Evolutionary conservation across 2,329 filamentous ascomycete genomes (phyloP).

Genomic region (Fusarium bactridioides): DNA sequence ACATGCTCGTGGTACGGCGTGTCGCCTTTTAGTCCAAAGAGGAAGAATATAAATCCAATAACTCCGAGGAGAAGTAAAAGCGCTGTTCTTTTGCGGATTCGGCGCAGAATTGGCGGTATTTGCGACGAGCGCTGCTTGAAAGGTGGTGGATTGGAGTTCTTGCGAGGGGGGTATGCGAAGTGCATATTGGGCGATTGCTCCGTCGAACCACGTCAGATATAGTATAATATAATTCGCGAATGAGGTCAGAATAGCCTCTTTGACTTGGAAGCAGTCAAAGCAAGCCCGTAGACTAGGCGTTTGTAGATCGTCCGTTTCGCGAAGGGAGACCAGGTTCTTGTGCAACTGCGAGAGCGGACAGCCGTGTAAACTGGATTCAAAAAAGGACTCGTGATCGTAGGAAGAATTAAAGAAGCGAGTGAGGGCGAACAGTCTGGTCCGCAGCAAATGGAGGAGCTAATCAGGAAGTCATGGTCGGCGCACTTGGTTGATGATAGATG

Average conservation of each 20-base stretch:
- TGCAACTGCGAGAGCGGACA: constrained; percentile 17
- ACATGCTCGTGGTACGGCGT: constrained; percentile 47
- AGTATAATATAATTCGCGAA: neutral
- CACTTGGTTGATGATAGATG: constrained; percentile 34
- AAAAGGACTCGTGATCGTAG: neutral
- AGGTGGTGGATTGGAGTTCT: constrained; percentile 77
- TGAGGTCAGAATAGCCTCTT: neutral
- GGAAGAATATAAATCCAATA: constrained; percentile 67
- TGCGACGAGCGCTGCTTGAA: constrained; percentile 70
- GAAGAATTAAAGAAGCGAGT: constrained; percentile 19
- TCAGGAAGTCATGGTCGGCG: constrained; percentile 26
- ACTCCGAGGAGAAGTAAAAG: constrained; percentile 63
- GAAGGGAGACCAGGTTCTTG: constrained; percentile 5
- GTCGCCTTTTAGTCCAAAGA: constrained; percentile 52
- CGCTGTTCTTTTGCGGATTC: constrained; percentile 68
- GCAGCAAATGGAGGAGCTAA: neutral
- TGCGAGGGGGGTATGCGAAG: constrained; percentile 87
- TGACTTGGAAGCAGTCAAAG: constrained; percentile 3
- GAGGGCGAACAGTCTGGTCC: constrained; percentile 6
- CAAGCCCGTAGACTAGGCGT: neutral
- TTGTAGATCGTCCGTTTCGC: constrained; percentile 9
- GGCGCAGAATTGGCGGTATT: constrained; percentile 62
- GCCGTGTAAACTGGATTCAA: neutral
- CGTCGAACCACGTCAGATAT: neutral
- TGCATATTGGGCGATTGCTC: constrained; percentile 69